A percentile compares a stretch with the other conserved stretches of the same genome.
Evolutionary conservation across 2,329 filamentous ascomycete genomes (phyloP).

Genomic region (Alternaria brassicicola): DNA sequence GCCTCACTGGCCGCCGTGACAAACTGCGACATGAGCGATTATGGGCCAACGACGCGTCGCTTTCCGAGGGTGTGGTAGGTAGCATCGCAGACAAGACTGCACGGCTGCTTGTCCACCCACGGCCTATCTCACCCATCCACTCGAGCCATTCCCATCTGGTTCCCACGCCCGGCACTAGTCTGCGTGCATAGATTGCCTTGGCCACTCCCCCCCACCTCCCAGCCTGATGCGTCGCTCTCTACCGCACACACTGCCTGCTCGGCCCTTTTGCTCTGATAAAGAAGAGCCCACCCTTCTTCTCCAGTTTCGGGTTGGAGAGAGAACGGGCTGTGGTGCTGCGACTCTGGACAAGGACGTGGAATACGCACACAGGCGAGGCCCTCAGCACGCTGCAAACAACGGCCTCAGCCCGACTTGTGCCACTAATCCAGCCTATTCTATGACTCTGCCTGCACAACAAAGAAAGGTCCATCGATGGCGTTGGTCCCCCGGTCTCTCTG

Average conservation of each 20-base stretch:
- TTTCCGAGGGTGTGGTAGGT: conserved; percentile 3
- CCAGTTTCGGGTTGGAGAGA: neutral
- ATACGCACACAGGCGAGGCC: conserved; percentile 3
- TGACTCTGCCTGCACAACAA: conserved; percentile 25
- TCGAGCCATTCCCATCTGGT: conserved; percentile 11
- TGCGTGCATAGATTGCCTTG: conserved; percentile 17
- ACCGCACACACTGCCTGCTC: neutral
- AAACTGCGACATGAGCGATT: neutral
- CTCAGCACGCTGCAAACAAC: conserved; percentile 24
- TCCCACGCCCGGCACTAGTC: conserved; percentile 17
- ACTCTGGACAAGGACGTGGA: neutral
- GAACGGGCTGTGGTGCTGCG: neutral
- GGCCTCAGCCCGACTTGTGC: conserved; percentile 13
- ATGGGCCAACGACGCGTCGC: neutral
- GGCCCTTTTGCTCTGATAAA: conserved; percentile 4
- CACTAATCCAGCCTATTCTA: conserved; percentile 29
- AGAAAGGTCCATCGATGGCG: conserved; percentile 19
- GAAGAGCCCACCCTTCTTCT: neutral
- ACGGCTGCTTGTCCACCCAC: conserved; percentile 2
- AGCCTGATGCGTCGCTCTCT: conserved; percentile 6
- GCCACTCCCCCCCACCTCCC: no score
- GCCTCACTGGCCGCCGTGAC: neutral
- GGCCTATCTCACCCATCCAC: conserved; percentile 17
- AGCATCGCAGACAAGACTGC: conserved; percentile 12
- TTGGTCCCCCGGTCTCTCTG: no score